Percentiles rank a stretch among this genome's conserved stretches.
Evolutionary conservation across 495 filamentous ascomycete species (phyloP).

Genomic region (Aspergillus ellipticus): DNA sequence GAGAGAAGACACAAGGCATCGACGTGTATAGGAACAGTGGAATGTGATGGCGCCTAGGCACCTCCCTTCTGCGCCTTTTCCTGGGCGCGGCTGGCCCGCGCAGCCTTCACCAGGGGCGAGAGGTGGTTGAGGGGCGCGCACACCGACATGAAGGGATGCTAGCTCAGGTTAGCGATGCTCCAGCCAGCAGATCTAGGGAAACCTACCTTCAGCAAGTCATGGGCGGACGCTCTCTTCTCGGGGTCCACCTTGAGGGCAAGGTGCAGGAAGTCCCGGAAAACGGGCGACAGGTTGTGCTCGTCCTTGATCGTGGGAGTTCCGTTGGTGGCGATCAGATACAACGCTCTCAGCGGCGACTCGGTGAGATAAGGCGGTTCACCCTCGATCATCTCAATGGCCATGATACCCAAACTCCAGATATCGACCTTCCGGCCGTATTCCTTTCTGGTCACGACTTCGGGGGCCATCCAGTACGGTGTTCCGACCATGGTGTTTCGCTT

Average conservation of each 20-base stretch:
- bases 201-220: constrained; percentile 84
- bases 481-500: constrained; percentile 99
- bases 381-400: constrained; percentile 99
- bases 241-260: constrained; percentile 93
- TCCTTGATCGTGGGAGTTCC: constrained; percentile 95
- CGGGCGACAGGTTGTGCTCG: constrained; percentile 71
- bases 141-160: constrained; percentile 86
- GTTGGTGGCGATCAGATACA: constrained; percentile 96
- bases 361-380: constrained; percentile 96
- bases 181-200: neutral
- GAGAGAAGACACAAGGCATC: constrained; percentile 32
- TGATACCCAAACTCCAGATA: constrained; percentile 97
- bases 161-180: constrained; percentile 25
- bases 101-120: constrained; percentile 82
- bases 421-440: constrained; percentile 98
- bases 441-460: constrained; percentile 94
- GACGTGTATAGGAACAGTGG: constrained; percentile 22
- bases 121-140: constrained; percentile 72
- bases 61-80: constrained; percentile 71
- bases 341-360: constrained; percentile 85
- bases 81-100: constrained; percentile 74
- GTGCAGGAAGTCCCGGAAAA: constrained; percentile 86
- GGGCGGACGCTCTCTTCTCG: constrained; percentile 90
- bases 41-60: constrained; percentile 24
- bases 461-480: constrained; percentile 99